Evolutionary conservation across 352 stramenopile genomes (phyloP).

Genomic region (Elongisporangium senticosum): DNA sequence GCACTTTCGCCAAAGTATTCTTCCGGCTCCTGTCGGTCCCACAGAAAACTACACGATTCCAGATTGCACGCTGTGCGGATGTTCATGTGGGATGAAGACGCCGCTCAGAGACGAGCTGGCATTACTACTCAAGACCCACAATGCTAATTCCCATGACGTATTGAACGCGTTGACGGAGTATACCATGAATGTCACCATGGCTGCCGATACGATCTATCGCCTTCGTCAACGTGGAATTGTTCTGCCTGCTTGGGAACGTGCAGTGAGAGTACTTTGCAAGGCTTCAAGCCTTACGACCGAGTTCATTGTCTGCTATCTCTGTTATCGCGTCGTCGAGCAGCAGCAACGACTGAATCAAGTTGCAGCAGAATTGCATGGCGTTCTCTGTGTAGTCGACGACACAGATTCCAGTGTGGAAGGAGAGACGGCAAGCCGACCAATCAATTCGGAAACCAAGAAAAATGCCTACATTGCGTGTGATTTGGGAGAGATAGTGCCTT

Average conservation of each 20-base stretch:
- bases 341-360: slow-evolving; percentile 45
- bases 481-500: background rate
- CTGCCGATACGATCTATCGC: slow-evolving; percentile 54
- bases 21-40: slow-evolving; percentile 2
- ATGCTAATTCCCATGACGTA: slow-evolving; percentile 18
- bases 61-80: slow-evolving; percentile 33
- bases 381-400: slow-evolving; percentile 7
- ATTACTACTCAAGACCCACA: slow-evolving; percentile 18
- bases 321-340: slow-evolving; percentile 74
- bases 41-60: slow-evolving; percentile 14
- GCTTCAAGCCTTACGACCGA: slow-evolving; percentile 11
- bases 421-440: background rate
- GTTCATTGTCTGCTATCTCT: slow-evolving; percentile 66
- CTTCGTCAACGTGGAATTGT: slow-evolving; percentile 55
- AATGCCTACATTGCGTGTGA: background rate
- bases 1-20: slow-evolving; percentile 22
- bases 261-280: slow-evolving; percentile 10
- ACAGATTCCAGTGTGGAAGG: background rate
- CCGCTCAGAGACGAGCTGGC: slow-evolving; percentile 36
- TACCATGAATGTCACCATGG: slow-evolving; percentile 80
- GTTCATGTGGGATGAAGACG: slow-evolving; percentile 38
- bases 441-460: background rate
- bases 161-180: slow-evolving; percentile 39
- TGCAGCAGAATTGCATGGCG: slow-evolving; percentile 33
- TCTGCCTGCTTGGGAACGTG: slow-evolving; percentile 55